A percentile compares a stretch with the other conserved stretches of the same genome.
Conservation (phyloP, 2,329 filamentous ascomycete genomes). For the Fusarium virguliforme region DNA sequence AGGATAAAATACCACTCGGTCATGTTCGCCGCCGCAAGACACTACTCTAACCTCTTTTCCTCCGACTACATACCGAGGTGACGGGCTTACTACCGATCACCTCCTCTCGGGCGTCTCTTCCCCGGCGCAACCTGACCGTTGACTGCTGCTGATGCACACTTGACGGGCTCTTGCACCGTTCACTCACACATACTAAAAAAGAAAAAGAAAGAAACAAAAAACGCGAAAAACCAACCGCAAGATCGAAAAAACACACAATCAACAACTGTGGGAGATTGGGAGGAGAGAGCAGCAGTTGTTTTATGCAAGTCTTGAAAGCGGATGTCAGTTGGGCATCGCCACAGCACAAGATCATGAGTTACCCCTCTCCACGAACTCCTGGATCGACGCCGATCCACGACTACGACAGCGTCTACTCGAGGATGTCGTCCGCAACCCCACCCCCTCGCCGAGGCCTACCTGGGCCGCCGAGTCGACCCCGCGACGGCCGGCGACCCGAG, state of each 20-base stretch:
- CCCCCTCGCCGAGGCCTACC: slow-evolving; percentile 70
- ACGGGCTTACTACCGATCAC: slow-evolving; percentile 65
- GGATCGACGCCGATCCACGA: slow-evolving; percentile 66
- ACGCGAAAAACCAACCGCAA: slow-evolving; percentile 46
- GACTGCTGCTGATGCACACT: slow-evolving; percentile 47
- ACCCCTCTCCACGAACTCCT: slow-evolving; percentile 59
- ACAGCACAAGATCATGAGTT: slow-evolving; percentile 61
- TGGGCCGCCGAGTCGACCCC: slow-evolving; percentile 67
- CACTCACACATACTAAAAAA: slow-evolving; percentile 41
- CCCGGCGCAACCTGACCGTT: slow-evolving; percentile 46
- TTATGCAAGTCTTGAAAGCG: slow-evolving; percentile 36
- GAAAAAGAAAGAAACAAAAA: slow-evolving; percentile 55
- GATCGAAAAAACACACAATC: slow-evolving; percentile 13
- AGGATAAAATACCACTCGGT: slow-evolving; percentile 57
- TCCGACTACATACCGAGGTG: slow-evolving; percentile 76
- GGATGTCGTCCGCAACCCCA: slow-evolving; percentile 69
- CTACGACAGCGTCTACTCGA: slow-evolving; percentile 65
- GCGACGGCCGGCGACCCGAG: slow-evolving; percentile 70
- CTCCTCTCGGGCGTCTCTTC: slow-evolving; percentile 63
- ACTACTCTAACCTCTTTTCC: slow-evolving; percentile 69
- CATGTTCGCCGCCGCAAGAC: slow-evolving; percentile 73
- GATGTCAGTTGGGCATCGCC: slow-evolving; percentile 55
- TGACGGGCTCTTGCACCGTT: slow-evolving; percentile 36
- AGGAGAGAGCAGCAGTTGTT: slow-evolving; percentile 50
- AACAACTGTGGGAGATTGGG: slow-evolving; percentile 50